Evolutionary conservation across 2,329 filamentous ascomycete genomes (phyloP), one percentile per base, ranked within the genome.

Genomic region (Parastagonospora nodorum): DNA sequence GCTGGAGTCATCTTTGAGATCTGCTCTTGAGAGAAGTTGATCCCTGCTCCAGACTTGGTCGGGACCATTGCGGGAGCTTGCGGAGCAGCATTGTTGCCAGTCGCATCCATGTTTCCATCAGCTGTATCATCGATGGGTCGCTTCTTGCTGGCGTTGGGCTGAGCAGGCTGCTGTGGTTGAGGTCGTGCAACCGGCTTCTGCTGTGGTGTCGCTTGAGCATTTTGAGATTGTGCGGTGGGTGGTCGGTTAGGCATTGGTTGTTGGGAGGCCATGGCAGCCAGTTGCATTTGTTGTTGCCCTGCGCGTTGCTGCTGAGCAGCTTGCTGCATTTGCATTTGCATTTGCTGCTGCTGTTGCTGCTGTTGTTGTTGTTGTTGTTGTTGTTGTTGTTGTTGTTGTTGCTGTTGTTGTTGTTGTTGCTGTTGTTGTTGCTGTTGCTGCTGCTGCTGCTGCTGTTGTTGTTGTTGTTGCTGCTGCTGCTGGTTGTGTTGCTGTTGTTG

Each of bases 61-160:
- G 66, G 61, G 12, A 67, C 63, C 71, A 73, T 74, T 15, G 65
- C 53, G 11, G 68, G 63, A 11, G 74, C 70, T 56, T 74, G 74
- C 10, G 73, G 64, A 19, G 66, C 60, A 28, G 51, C 50, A 50
- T 63, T 58, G 42, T 52, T 43, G 15, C 54, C 37, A 39, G 58
- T 32, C 36, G 52, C 46, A 50, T 75, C 48, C 52, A 66, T 40
- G 42, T 65, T 74, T 9, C 65, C 66, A 45, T 79, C 77, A 16
- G 69, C 55, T 11, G 73, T 63, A 56, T 80, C 77, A 16, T 78
- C 77, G 45, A 70, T 75, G 8, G 71, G 67, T 31, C 73, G 66
- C 59, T 75, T 75, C 54, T 71, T 65, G 46, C 61, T 53, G 14
- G 57, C 59, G 41, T 56, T 64, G 14, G 59, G 50, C 19, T 49